Percentiles rank a stretch among this genome's conserved stretches.
phyloP scores from a whole-genome alignment of 1,284 basidiomycete species.

The Coniferiporia sulphurascens region DNA sequence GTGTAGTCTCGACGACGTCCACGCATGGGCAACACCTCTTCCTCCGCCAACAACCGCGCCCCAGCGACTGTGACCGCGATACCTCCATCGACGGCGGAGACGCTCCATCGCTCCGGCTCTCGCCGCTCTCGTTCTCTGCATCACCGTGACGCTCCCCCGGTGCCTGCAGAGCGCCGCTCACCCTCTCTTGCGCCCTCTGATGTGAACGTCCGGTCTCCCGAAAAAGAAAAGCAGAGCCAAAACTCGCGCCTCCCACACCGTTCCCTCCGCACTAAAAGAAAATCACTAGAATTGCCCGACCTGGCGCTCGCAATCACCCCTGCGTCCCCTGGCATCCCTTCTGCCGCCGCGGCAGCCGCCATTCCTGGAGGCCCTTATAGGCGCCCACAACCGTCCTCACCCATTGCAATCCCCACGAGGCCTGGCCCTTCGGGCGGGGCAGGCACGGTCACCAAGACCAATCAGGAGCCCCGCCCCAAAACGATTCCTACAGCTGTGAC shows the following conservation, averaged over 20 bases:
- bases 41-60: conserved; percentile 13
- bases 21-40: conserved; percentile 19
- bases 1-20: background rate
- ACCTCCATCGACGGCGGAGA: background rate
- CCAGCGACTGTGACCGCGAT: conserved; percentile 1
- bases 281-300: conserved; percentile 72
- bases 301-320: conserved; percentile 57
- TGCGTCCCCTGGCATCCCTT: conserved; percentile 37
- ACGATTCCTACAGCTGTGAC: conserved; percentile 17
- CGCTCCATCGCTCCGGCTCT: conserved; percentile 9
- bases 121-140: conserved; percentile 17
- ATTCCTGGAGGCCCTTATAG: conserved; percentile 26
- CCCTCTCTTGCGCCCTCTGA: conserved; percentile 9
- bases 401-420: conserved; percentile 38
- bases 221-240: background rate
- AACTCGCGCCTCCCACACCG: conserved; percentile 31
- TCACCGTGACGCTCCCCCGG: background rate
- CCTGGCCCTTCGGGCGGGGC: conserved; percentile 33
- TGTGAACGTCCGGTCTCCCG: background rate
- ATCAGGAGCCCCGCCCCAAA: conserved; percentile 29
- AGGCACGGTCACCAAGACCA: conserved; percentile 29
- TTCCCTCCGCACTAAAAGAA: conserved; percentile 64
- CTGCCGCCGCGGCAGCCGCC: conserved; percentile 30
- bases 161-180: conserved; percentile 3
- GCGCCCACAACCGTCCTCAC: conserved; percentile 35